phyloP scores from a whole-genome alignment of 2,329 filamentous ascomycete genomes.

The Emmonsia crescens region DNA sequence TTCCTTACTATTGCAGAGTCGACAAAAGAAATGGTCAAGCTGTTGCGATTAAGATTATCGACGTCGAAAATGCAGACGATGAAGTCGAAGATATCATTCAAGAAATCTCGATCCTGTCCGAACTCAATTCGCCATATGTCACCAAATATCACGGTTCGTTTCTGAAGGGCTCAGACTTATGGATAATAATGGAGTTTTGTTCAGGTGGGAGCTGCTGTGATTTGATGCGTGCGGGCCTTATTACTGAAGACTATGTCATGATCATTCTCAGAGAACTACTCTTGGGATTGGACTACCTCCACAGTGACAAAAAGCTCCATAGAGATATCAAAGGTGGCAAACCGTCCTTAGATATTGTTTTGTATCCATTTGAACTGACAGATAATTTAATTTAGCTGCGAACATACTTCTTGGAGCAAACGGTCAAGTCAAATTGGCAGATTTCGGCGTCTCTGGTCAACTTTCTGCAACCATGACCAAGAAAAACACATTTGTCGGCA shows the following conservation, averaged over 20 bases:
- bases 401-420: constrained; percentile 83
- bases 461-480: constrained; percentile 97
- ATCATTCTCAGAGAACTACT: constrained; percentile 88
- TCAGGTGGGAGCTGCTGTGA: constrained; percentile 93
- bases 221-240: constrained; percentile 83
- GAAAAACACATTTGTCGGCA: constrained; percentile 98
- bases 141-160: constrained; percentile 98
- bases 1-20: constrained; percentile 45
- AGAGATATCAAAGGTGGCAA: constrained; percentile 79
- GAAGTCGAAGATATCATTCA: constrained; percentile 99
- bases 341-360: neutral
- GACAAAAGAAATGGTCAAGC: constrained; percentile 88
- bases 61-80: constrained; percentile 97
- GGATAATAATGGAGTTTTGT: constrained; percentile 99
- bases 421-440: constrained; percentile 91
- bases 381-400: constrained; percentile 50
- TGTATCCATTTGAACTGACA: constrained; percentile 1
- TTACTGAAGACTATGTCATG: constrained; percentile 91
- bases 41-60: constrained; percentile 96
- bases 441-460: constrained; percentile 95
- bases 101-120: constrained; percentile 93
- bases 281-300: constrained; percentile 81
- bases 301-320: constrained; percentile 91
- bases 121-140: constrained; percentile 89
- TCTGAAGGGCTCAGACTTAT: constrained; percentile 87